Evolutionary conservation across 371 early-diverging fungal genomes (phyloP).

Genomic region (Mortierella sp.): DNA sequence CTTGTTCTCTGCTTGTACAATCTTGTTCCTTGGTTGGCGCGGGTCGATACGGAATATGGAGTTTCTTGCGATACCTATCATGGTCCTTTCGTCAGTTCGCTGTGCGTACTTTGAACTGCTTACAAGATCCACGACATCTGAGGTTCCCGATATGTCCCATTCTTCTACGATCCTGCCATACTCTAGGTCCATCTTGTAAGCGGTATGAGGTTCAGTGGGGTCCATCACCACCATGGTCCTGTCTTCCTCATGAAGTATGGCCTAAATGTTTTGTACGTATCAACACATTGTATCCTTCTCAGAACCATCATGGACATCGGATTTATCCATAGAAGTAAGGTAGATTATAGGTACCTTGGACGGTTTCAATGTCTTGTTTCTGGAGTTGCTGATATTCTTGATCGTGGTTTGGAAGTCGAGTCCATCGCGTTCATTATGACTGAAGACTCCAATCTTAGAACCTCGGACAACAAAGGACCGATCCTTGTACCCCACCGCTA

Average conservation of each 20-base stretch:
- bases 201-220: conserved; percentile 66
- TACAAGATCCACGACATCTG: conserved; percentile 62
- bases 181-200: conserved; percentile 93
- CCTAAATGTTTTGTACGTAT: conserved; percentile 11
- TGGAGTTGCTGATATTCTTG: conserved; percentile 60
- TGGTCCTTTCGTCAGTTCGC: conserved; percentile 72
- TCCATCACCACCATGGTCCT: conserved; percentile 78
- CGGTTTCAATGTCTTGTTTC: conserved; percentile 62
- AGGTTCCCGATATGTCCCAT: conserved; percentile 76
- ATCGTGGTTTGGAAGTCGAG: conserved; percentile 79
- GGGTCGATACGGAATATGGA: conserved; percentile 93
- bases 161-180: conserved; percentile 92
- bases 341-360: conserved; percentile 49
- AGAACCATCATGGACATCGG: too few species aligned
- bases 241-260: conserved; percentile 86
- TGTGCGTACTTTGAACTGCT: conserved; percentile 85
- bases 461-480: conserved; percentile 90
- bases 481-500: conserved; percentile 82
- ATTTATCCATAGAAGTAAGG: too few species aligned
- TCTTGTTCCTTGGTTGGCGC: conserved; percentile 76
- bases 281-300: neutral
- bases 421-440: conserved; percentile 71
- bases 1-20: conserved; percentile 72
- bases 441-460: conserved; percentile 85
- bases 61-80: conserved; percentile 86